Base-by-base conservation (phyloP, 2,329 filamentous ascomycete genomes). In the Cladophialophora chaetospira region DNA sequence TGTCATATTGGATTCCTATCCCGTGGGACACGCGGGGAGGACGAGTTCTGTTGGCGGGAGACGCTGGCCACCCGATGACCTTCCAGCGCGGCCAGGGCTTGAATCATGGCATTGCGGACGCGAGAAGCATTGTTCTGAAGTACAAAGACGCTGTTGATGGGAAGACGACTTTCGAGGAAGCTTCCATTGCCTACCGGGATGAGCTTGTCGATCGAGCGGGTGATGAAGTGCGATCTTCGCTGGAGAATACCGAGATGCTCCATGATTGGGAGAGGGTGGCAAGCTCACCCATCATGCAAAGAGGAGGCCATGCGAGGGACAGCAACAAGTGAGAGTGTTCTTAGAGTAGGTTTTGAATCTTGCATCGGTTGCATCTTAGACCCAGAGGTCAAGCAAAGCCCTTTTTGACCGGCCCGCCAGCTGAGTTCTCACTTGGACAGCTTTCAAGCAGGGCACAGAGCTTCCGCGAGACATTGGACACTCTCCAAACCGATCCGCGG, bases 171-270 rank as follows among this genome's bases (percentile, higher is more conserved):
- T 64, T 61, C 19, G 56, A 53, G 3, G 59, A 60, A 11, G 68
- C 68, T 0, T 62, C 70, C 13, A 17, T 19, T 0, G 57, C 55
- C 6, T 71, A 71, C 47, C 68, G 75, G 43, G 62, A 66, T n/a
- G 73, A 75, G 55, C 68, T 75, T 61, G 65, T 77, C 15, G 62
- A 68, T n/a, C 69, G 77, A 35, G 73, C 71, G 10, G 72, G 72
- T 6, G 72, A 72, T 28, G 77, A 81, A 63, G 76, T 79, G 51
- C 65, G 69, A 17, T 63, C 74, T 5, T 77, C 74, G 25, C 69
- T 74, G 21, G 66, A 70, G 55, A 79, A 79, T 61, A 75, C 73
- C 10, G 65, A 69, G 54, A 77, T 79, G 72, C 61, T 80, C 31
- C 77, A 80, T 65, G 71, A 79, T 46, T 71, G 68, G 69, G 46